Conservation (phyloP, 2,329 filamentous ascomycete species). For the Penicillium sp. region DNA sequence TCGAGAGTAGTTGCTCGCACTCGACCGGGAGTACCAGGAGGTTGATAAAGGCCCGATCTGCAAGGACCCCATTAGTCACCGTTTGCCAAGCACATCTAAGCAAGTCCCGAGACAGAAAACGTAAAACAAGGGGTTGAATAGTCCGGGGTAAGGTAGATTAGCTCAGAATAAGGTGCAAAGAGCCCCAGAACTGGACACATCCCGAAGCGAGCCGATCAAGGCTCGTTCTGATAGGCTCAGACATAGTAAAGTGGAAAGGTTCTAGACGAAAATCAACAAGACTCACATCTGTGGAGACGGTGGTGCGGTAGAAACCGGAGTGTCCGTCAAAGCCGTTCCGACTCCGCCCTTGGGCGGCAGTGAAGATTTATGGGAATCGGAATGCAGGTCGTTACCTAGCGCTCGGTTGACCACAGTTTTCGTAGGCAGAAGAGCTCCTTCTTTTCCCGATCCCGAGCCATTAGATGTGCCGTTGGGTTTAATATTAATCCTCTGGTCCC, state of each 20-base stretch:
- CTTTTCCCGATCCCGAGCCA: constrained; percentile 23
- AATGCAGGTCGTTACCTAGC: constrained; percentile 36
- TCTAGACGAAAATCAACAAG: constrained; percentile 14
- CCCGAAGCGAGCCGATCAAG: background rate
- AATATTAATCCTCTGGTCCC: constrained; percentile 19
- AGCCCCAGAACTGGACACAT: background rate
- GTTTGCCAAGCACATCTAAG: background rate
- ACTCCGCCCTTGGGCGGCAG: constrained; percentile 39
- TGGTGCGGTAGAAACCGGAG: constrained; percentile 54
- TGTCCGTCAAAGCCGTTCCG: constrained; percentile 52
- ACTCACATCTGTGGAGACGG: constrained; percentile 55
- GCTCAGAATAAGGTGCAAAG: constrained; percentile 3
- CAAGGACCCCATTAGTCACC: constrained; percentile 4
- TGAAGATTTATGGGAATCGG: constrained; percentile 31
- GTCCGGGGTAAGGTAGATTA: constrained; percentile 5
- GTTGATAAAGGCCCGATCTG: constrained; percentile 20
- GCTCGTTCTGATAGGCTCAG: constrained; percentile 1
- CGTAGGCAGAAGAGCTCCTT: constrained; percentile 29
- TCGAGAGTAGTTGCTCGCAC: constrained; percentile 88
- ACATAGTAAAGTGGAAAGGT: background rate
- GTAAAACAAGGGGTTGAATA: background rate
- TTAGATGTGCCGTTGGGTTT: constrained; percentile 17
- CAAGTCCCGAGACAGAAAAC: constrained; percentile 1
- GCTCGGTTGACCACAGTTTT: constrained; percentile 37
- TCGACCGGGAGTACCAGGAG: constrained; percentile 59